A percentile compares a stretch with the other conserved stretches of the same genome.
Conservation (phyloP, 345 rosid species). For the Salix exigua region DNA sequence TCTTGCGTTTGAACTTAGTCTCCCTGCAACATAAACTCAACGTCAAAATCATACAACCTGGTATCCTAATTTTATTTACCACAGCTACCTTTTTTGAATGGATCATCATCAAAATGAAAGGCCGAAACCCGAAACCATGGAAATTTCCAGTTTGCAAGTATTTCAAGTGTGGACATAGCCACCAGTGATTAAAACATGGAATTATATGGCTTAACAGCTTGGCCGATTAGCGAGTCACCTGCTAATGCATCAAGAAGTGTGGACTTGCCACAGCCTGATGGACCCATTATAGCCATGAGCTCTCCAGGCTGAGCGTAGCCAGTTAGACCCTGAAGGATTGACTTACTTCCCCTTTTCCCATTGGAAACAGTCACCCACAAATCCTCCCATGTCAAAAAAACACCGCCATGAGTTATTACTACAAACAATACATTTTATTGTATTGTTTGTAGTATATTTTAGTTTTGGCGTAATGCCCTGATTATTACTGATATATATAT, state of each 20-base stretch:
- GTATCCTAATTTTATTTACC: no score
- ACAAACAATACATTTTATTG: no score
- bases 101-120: neutral
- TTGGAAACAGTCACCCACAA: slow-evolving; percentile 14
- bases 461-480: no score
- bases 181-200: no score
- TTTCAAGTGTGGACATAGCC: no score
- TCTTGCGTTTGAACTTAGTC: neutral
- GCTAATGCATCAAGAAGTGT: slow-evolving; percentile 29
- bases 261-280: slow-evolving; percentile 27
- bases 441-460: no score
- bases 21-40: slow-evolving; percentile 16
- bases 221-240: neutral
- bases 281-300: slow-evolving; percentile 28
- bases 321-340: slow-evolving; percentile 20
- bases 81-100: no score
- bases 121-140: neutral
- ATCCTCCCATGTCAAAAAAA: slow-evolving; percentile 24
- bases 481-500: no score
- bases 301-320: slow-evolving; percentile 27
- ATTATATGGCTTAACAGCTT: no score
- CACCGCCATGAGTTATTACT: slow-evolving; percentile 2
- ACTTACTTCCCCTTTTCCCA: neutral
- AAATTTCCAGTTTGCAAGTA: neutral
- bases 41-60: no score